Conservation (phyloP, 1,284 basidiomycete species). For the Malassezia caprae region DNA sequence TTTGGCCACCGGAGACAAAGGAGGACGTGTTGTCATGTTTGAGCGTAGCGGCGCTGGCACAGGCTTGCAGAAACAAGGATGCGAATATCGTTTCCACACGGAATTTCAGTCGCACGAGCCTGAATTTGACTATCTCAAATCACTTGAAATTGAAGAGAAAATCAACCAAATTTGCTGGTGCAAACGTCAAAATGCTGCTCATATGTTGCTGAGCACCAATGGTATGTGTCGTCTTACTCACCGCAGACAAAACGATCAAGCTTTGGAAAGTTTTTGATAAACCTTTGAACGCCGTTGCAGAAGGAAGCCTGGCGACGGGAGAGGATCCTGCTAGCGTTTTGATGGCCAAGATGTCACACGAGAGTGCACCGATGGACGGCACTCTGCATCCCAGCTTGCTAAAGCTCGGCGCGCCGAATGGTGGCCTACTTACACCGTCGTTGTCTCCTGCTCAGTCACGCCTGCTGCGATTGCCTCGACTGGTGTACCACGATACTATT, state of each 20-base stretch:
- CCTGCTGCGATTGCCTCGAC: slow-evolving; percentile 49
- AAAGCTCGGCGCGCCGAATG: slow-evolving; percentile 11
- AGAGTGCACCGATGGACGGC: background rate
- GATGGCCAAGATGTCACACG: slow-evolving; percentile 20
- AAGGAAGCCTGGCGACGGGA: slow-evolving; percentile 75
- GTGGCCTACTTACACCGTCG: background rate
- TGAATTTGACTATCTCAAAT: slow-evolving; percentile 99
- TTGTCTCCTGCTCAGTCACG: slow-evolving; percentile 17
- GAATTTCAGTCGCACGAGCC: slow-evolving; percentile 99
- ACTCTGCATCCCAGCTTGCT: slow-evolving; percentile 28
- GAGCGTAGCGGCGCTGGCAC: slow-evolving; percentile 71
- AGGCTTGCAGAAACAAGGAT: slow-evolving; percentile 74
- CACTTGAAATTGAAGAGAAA: slow-evolving; percentile 99
- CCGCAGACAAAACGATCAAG: slow-evolving; percentile 91
- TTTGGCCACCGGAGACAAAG: slow-evolving; percentile 98
- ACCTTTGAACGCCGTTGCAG: slow-evolving; percentile 84
- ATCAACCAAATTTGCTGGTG: slow-evolving; percentile 99
- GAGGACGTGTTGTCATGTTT: slow-evolving; percentile 90
- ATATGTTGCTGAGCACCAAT: slow-evolving; percentile 94
- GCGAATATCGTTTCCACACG: slow-evolving; percentile 99
- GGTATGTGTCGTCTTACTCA: slow-evolving; percentile 22
- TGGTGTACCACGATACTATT: slow-evolving; percentile 90
- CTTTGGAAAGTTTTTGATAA: slow-evolving; percentile 99
- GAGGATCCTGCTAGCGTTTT: slow-evolving; percentile 14
- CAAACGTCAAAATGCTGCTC: slow-evolving; percentile 90